Evolutionary conservation across 2,329 filamentous ascomycete species (phyloP).

Genomic region (Xylaria sp.): DNA sequence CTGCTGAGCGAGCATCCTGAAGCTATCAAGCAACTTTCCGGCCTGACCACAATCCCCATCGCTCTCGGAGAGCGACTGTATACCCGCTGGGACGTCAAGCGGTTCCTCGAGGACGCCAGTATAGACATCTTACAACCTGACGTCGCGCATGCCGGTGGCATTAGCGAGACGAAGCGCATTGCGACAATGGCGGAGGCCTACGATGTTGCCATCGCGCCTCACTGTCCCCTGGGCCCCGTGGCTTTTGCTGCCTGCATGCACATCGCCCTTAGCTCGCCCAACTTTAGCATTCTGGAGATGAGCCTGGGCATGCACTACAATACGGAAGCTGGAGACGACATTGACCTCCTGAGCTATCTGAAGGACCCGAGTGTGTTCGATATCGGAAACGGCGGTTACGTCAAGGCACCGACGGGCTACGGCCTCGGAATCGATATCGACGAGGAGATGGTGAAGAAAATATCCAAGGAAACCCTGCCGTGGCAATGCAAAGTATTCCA

Average conservation of each 20-base stretch:
- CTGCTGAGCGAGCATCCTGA: slow-evolving; percentile 74
- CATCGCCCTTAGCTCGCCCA: slow-evolving; percentile 68
- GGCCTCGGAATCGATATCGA: slow-evolving; percentile 77
- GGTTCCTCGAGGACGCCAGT: slow-evolving; percentile 73
- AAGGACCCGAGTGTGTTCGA: slow-evolving; percentile 72
- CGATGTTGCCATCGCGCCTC: slow-evolving; percentile 77
- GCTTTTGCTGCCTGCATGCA: slow-evolving; percentile 77
- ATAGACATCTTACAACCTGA: slow-evolving; percentile 80
- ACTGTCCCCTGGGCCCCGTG: slow-evolving; percentile 78
- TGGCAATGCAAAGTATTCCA: slow-evolving; percentile 75
- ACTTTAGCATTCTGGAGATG: slow-evolving; percentile 82
- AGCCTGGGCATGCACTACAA: slow-evolving; percentile 84
- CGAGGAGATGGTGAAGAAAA: slow-evolving; percentile 71
- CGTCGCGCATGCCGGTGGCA: slow-evolving; percentile 76
- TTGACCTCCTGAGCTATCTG: slow-evolving; percentile 72
- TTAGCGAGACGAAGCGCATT: slow-evolving; percentile 75
- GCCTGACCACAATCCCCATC: slow-evolving; percentile 70
- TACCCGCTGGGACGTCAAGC: slow-evolving; percentile 74
- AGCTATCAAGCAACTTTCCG: slow-evolving; percentile 67
- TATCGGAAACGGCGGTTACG: slow-evolving; percentile 69
- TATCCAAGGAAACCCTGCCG: slow-evolving; percentile 66
- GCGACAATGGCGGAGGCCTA: slow-evolving; percentile 78
- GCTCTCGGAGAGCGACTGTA: slow-evolving; percentile 78
- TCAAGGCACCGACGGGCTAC: slow-evolving; percentile 66
- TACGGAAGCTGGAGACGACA: slow-evolving; percentile 60